Evolutionary conservation across 1,139 yeast species (phyloP).

Genomic region (Blastobotrys proliferans): DNA sequence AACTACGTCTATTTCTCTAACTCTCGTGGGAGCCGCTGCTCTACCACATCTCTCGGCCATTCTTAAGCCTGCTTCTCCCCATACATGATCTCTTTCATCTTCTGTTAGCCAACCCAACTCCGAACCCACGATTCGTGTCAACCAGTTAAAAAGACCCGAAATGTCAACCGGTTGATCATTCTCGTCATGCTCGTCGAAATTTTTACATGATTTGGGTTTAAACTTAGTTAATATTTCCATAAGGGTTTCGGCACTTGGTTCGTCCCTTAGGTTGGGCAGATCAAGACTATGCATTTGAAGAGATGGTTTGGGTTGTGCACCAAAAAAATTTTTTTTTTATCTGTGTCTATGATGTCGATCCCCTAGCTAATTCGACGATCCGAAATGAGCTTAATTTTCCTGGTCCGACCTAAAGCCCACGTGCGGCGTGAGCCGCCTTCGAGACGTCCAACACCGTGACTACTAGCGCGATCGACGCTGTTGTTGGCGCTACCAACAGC

Average conservation of each 20-base stretch:
- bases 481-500: too few relatives aligned
- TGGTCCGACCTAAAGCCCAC: too few relatives aligned
- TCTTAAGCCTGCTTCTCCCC: constrained; percentile 56
- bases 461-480: too few relatives aligned
- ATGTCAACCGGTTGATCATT: constrained; percentile 24
- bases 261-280: constrained; percentile 49
- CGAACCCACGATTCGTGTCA: constrained; percentile 60
- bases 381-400: too few relatives aligned
- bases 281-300: constrained; percentile 56
- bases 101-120: constrained; percentile 50
- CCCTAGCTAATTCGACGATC: too few relatives aligned
- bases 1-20: constrained; percentile 42
- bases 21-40: constrained; percentile 73
- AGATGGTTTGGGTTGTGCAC: too few relatives aligned
- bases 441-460: too few relatives aligned
- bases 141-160: constrained; percentile 48
- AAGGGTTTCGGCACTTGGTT: constrained; percentile 51
- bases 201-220: constrained; percentile 49
- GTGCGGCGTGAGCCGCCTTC: too few relatives aligned
- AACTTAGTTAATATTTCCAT: constrained; percentile 46
- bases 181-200: constrained; percentile 42
- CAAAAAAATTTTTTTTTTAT: too few relatives aligned
- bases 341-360: too few relatives aligned
- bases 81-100: constrained; percentile 42
- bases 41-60: constrained; percentile 84